Conservation (phyloP, 1,284 basidiomycete species). For the Tranzscheliella williamsii region DNA sequence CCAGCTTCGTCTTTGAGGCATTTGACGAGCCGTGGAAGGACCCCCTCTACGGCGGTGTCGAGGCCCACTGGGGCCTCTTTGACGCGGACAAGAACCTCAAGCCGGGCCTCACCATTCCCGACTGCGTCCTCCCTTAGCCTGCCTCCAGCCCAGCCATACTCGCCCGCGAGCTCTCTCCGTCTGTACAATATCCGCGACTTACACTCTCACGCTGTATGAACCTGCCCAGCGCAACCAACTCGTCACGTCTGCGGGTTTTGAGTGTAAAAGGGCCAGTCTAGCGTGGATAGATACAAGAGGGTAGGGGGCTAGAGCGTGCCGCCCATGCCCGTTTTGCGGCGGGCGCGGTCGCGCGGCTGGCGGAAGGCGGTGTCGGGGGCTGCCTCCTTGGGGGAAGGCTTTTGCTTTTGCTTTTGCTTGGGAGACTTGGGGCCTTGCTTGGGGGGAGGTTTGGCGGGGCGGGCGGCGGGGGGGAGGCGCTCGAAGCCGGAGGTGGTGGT, state of each 20-base stretch:
- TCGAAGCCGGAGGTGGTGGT: background rate
- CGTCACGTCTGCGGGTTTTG: no score
- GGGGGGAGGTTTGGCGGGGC: no score
- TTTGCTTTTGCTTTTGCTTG: background rate
- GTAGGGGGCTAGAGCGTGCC: constrained; percentile 13
- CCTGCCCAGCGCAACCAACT: no score
- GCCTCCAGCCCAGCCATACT: no score
- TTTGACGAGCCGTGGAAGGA: constrained; percentile 86
- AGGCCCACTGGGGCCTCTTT: constrained; percentile 64
- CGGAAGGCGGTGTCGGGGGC: constrained; percentile 7
- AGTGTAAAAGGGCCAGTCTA: no score
- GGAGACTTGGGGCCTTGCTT: background rate
- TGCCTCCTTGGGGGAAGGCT: background rate
- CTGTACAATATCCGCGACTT: no score
- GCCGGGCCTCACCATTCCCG: constrained; percentile 62
- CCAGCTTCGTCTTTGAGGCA: constrained; percentile 65
- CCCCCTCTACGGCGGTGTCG: constrained; percentile 78
- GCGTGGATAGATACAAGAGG: no score
- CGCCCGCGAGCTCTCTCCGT: no score
- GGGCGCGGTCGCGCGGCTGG: constrained; percentile 24
- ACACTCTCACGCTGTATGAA: no score
- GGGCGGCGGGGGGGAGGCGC: no score
- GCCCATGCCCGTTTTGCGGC: constrained; percentile 22
- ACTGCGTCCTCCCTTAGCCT: constrained; percentile 59
- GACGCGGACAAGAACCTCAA: constrained; percentile 38